Evolutionary conservation across 805 yeast genomes (phyloP).

Genomic region (Lipomyces kockii): DNA sequence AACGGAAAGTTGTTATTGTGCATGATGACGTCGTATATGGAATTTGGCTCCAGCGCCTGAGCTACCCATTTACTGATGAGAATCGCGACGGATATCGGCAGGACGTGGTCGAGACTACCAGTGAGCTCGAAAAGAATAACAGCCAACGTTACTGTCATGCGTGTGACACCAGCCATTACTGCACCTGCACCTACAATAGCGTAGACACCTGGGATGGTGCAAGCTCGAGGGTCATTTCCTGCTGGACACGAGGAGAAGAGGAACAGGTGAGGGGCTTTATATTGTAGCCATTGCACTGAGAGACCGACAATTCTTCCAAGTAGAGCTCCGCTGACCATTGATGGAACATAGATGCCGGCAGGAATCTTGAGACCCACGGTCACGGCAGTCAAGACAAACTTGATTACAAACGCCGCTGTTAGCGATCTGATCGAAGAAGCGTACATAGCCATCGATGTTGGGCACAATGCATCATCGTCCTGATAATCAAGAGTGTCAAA

Average conservation of each 20-base stretch:
- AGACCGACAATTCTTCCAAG: slow-evolving; percentile 59
- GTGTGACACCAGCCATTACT: slow-evolving; percentile 61
- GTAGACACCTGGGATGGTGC: slow-evolving; percentile 57
- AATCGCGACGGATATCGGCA: slow-evolving; percentile 61
- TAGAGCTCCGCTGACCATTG: slow-evolving; percentile 66
- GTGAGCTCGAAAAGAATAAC: slow-evolving; percentile 60
- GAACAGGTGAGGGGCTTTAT: slow-evolving; percentile 39
- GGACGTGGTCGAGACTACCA: slow-evolving; percentile 59
- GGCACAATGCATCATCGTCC: slow-evolving; percentile 23
- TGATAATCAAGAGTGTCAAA: slow-evolving; percentile 4
- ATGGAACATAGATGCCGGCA: slow-evolving; percentile 65
- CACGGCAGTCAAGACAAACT: slow-evolving; percentile 54
- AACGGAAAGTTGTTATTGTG: slow-evolving; percentile 58
- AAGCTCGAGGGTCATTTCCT: slow-evolving; percentile 39
- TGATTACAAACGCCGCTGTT: slow-evolving; percentile 51
- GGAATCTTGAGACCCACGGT: slow-evolving; percentile 65
- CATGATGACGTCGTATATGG: slow-evolving; percentile 57
- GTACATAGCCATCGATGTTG: slow-evolving; percentile 21
- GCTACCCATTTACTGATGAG: slow-evolving; percentile 65
- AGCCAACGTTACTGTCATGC: slow-evolving; percentile 60
- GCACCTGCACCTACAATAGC: slow-evolving; percentile 62
- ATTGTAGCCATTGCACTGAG: slow-evolving; percentile 49
- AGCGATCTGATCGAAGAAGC: slow-evolving; percentile 40
- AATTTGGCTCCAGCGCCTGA: slow-evolving; percentile 54
- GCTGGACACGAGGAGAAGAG: slow-evolving; percentile 37